These are phyloP conservation scores for Yueomyces sp. DNA, from an alignment of 805 yeast genomes.

Conservation along the genomic window DNA sequence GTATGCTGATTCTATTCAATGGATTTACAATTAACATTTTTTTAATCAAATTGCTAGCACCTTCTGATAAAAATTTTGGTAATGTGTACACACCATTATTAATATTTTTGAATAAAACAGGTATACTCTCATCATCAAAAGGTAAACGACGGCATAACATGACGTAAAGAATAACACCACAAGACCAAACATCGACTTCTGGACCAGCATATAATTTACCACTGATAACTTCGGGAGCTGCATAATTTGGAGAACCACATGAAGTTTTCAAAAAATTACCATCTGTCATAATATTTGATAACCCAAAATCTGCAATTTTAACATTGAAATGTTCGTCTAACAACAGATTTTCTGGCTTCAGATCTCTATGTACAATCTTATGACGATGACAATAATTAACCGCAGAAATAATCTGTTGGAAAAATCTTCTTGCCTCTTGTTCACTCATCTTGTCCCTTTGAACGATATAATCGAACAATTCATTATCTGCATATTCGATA, in stretches of 20 bases:
- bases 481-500: slow-evolving; percentile 93
- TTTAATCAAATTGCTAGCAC: slow-evolving; percentile 71
- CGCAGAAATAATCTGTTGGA: slow-evolving; percentile 93
- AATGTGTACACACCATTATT: slow-evolving; percentile 84
- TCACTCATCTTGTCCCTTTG: slow-evolving; percentile 90
- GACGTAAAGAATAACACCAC: slow-evolving; percentile 89
- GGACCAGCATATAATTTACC: slow-evolving; percentile 96
- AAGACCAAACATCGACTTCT: slow-evolving; percentile 96
- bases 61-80: slow-evolving; percentile 75
- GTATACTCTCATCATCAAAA: slow-evolving; percentile 92
- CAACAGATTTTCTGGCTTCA: slow-evolving; percentile 88
- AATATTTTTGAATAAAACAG: slow-evolving; percentile 85
- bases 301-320: slow-evolving; percentile 92
- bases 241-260: slow-evolving; percentile 95
- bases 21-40: slow-evolving; percentile 94
- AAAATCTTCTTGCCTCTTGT: slow-evolving; percentile 80
- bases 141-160: slow-evolving; percentile 94
- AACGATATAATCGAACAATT: slow-evolving; percentile 90
- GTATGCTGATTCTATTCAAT: slow-evolving; percentile 81
- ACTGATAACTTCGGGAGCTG: slow-evolving; percentile 94
- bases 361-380: slow-evolving; percentile 92
- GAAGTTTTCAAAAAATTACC: slow-evolving; percentile 91
- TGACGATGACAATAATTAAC: slow-evolving; percentile 95
- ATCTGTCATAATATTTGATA: slow-evolving; percentile 93
- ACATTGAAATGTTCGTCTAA: slow-evolving; percentile 85